Conservation (phyloP, 331 rosid genomes). For the Stylosanthes scabra region DNA sequence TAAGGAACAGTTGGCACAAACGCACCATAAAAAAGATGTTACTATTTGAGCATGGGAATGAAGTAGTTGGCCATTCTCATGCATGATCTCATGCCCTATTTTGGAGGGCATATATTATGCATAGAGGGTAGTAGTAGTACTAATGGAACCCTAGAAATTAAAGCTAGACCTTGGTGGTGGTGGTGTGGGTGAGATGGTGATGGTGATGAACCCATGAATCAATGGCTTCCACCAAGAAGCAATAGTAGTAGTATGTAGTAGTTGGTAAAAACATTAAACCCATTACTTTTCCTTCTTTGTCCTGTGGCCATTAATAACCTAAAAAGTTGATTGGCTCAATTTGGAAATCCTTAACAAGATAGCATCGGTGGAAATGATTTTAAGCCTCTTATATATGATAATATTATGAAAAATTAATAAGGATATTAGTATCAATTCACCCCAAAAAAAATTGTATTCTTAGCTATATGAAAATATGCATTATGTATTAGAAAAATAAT, state of each 20-base stretch:
- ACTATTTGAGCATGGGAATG: constrained; percentile 33
- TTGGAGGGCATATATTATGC: background rate
- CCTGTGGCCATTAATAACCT: constrained; percentile 31
- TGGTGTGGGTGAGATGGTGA: too few relatives aligned
- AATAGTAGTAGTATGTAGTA: background rate
- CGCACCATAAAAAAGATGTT: constrained; percentile 28
- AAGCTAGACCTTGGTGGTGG: background rate
- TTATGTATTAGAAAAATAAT: too few relatives aligned
- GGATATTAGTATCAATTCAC: too few relatives aligned
- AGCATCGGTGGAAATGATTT: constrained; percentile 39
- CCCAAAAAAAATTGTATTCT: too few relatives aligned
- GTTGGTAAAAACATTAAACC: constrained; percentile 1
- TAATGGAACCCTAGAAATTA: constrained; percentile 28
- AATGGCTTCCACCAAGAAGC: constrained; percentile 26
- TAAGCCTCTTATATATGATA: background rate
- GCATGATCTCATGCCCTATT: constrained; percentile 44
- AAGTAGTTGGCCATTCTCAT: constrained; percentile 23
- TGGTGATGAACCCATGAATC: background rate
- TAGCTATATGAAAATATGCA: too few relatives aligned
- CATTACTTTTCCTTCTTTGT: constrained; percentile 35
- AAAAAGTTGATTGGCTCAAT: constrained; percentile 43
- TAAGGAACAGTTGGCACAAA: constrained; percentile 46
- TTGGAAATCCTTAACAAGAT: constrained; percentile 46
- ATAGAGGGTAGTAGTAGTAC: background rate
- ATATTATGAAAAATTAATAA: background rate